phyloP scores from a whole-genome alignment of 2,329 filamentous ascomycete genomes.

The Coniella lustricola region DNA sequence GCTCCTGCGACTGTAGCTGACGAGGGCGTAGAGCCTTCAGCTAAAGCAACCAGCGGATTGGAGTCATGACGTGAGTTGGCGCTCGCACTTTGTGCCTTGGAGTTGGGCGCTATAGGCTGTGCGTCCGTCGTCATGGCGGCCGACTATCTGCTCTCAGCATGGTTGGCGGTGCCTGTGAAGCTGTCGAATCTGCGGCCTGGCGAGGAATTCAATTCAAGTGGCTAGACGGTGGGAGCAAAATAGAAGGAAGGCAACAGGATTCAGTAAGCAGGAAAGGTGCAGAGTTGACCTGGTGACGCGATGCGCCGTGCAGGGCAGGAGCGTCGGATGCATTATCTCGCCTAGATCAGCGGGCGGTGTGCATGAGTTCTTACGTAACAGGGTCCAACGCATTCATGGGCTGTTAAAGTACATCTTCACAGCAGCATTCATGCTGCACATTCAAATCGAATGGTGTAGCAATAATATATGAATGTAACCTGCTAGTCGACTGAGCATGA shows the following conservation, averaged over 20 bases:
- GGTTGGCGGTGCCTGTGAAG: background rate
- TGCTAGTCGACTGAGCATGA: too few relatives aligned
- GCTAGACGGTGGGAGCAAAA: background rate
- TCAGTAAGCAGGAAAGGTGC: too few relatives aligned
- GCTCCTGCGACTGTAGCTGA: too few relatives aligned
- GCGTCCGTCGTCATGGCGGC: slow-evolving; percentile 13
- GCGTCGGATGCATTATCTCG: background rate
- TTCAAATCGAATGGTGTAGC: too few relatives aligned
- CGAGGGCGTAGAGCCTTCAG: too few relatives aligned
- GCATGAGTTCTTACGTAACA: background rate
- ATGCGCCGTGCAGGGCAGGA: background rate
- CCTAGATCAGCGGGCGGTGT: background rate
- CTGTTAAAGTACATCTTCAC: background rate
- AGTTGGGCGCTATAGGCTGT: slow-evolving; percentile 10
- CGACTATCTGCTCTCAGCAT: slow-evolving; percentile 7
- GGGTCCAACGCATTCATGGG: background rate
- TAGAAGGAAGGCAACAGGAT: background rate
- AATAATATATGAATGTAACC: too few relatives aligned
- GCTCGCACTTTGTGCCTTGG: slow-evolving; percentile 3
- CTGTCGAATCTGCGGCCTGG: background rate
- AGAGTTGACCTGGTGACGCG: background rate
- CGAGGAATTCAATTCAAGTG: background rate
- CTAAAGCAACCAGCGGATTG: too few relatives aligned
- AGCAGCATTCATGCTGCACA: too few relatives aligned
- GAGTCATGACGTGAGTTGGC: too few relatives aligned